These are phyloP conservation scores for Vicia villosa DNA, from an alignment of 306 rosid species.

Conservation along the genomic window DNA sequence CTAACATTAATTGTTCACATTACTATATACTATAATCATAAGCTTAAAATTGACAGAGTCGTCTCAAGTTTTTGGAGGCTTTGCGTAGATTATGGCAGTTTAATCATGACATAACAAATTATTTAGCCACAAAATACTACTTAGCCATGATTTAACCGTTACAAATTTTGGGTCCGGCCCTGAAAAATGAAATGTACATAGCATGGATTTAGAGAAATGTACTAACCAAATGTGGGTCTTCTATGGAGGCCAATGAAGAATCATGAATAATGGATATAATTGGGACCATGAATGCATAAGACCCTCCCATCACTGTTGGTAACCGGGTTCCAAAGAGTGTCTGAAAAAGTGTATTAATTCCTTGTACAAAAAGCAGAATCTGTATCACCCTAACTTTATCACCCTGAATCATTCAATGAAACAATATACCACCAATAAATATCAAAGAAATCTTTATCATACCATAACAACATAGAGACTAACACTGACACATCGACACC, in stretches of 20 bases:
- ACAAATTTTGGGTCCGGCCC: no score
- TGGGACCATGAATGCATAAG: slow-evolving; percentile 96
- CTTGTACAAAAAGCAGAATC: slow-evolving; percentile 90
- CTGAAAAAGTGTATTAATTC: slow-evolving; percentile 91
- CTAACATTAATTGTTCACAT: background rate
- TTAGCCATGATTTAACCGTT: no score
- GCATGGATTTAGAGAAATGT: slow-evolving; percentile 23
- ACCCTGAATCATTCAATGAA: slow-evolving; percentile 56
- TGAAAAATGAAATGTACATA: background rate
- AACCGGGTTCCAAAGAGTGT: slow-evolving; percentile 95
- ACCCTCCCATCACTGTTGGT: slow-evolving; percentile 96
- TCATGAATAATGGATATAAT: slow-evolving; percentile 91
- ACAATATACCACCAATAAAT: background rate
- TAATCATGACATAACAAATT: no score
- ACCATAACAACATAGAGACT: no score
- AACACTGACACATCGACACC: no score
- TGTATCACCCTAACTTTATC: slow-evolving; percentile 98
- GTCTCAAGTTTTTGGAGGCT: no score
- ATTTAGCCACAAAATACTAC: no score
- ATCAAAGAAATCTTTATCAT: no score
- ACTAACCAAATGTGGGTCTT: slow-evolving; percentile 76
- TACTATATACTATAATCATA: background rate
- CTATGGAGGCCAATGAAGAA: slow-evolving; percentile 60
- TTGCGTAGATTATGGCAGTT: no score
- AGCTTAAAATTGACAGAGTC: slow-evolving; percentile 4